These are phyloP conservation scores for Podospora australis DNA, from an alignment of 495 filamentous ascomycete genomes.

Conservation along the genomic window DNA sequence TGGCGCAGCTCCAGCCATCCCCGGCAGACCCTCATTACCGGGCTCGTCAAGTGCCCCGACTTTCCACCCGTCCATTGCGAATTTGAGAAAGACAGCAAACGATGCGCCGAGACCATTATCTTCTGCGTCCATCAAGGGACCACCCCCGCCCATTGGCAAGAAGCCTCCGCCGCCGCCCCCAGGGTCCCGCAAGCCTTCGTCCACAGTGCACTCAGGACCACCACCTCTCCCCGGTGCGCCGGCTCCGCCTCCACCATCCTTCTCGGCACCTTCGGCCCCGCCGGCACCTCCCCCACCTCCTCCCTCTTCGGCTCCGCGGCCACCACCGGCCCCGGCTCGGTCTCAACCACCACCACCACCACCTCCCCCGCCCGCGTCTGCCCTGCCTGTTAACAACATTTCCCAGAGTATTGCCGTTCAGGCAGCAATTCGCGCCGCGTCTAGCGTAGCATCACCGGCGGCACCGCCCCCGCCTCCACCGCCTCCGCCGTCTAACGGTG, in stretches of 20 bases:
- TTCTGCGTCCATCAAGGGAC: slow-evolving; percentile 33
- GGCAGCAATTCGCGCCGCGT: slow-evolving; percentile 44
- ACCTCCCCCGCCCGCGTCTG: too few relatives aligned
- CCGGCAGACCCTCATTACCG: slow-evolving; percentile 40
- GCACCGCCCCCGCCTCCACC: slow-evolving; percentile 40
- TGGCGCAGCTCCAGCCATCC: slow-evolving; percentile 52
- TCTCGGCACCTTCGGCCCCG: slow-evolving; percentile 43
- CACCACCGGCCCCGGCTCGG: slow-evolving; percentile 27
- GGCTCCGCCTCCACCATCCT: slow-evolving; percentile 48
- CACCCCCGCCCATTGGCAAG: slow-evolving; percentile 55
- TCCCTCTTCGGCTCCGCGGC: slow-evolving; percentile 45
- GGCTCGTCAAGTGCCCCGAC: slow-evolving; percentile 30
- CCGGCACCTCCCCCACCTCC: slow-evolving; percentile 45
- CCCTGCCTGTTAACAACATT: slow-evolving; percentile 14
- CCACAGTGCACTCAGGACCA: slow-evolving; percentile 39
- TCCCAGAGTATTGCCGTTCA: slow-evolving; percentile 43
- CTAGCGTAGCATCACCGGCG: slow-evolving; percentile 35
- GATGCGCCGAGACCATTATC: slow-evolving; percentile 49
- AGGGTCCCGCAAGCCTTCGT: slow-evolving; percentile 62
- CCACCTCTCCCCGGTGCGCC: slow-evolving; percentile 43
- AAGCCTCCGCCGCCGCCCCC: slow-evolving; percentile 64
- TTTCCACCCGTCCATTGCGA: slow-evolving; percentile 50
- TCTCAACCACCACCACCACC: slow-evolving; percentile 23
- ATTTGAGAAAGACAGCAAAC: background rate
- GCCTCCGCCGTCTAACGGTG: slow-evolving; percentile 13